phyloP scores from a whole-genome alignment of 805 yeast species.

The Candida maris region DNA sequence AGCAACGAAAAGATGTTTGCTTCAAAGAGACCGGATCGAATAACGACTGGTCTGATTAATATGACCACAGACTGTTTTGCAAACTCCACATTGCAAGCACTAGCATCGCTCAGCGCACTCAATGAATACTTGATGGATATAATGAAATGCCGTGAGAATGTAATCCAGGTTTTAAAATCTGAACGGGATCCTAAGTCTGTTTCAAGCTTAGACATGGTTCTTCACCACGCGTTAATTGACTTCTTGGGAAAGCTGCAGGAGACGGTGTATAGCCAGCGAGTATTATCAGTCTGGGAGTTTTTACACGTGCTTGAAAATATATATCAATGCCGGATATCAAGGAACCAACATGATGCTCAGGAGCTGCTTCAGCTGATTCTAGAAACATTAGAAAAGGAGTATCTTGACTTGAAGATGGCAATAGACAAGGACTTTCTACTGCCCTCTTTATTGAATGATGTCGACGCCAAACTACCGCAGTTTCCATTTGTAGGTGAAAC shows the following conservation, averaged over 20 bases:
- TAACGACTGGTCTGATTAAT: slow-evolving; percentile 81
- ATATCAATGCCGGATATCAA: slow-evolving; percentile 68
- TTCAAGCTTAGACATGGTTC: slow-evolving; percentile 39
- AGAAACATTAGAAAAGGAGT: slow-evolving; percentile 73
- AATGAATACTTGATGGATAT: slow-evolving; percentile 52
- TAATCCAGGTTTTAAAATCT: slow-evolving; percentile 11
- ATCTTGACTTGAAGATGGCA: slow-evolving; percentile 38
- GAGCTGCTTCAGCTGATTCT: slow-evolving; percentile 79
- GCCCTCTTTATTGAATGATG: slow-evolving; percentile 39
- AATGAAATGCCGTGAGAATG: slow-evolving; percentile 19
- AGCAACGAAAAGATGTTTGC: slow-evolving; percentile 15
- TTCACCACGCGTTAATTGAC: slow-evolving; percentile 56
- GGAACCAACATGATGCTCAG: slow-evolving; percentile 92
- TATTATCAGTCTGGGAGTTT: slow-evolving; percentile 75
- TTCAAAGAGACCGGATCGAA: slow-evolving; percentile 56
- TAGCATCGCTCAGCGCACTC: slow-evolving; percentile 57
- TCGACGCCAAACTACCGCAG: slow-evolving; percentile 40
- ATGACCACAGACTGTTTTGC: slow-evolving; percentile 90
- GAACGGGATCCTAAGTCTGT: background rate
- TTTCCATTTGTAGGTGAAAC: slow-evolving; percentile 73
- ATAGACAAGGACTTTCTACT: slow-evolving; percentile 38
- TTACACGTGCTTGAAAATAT: slow-evolving; percentile 68
- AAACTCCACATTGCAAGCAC: slow-evolving; percentile 80
- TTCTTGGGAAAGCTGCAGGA: slow-evolving; percentile 58
- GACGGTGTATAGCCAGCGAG: slow-evolving; percentile 48